Percentiles rank a stretch among this genome's conserved stretches.
Conservation (phyloP, 768 basidiomycete species). For the Boletus barrowsii region DNA sequence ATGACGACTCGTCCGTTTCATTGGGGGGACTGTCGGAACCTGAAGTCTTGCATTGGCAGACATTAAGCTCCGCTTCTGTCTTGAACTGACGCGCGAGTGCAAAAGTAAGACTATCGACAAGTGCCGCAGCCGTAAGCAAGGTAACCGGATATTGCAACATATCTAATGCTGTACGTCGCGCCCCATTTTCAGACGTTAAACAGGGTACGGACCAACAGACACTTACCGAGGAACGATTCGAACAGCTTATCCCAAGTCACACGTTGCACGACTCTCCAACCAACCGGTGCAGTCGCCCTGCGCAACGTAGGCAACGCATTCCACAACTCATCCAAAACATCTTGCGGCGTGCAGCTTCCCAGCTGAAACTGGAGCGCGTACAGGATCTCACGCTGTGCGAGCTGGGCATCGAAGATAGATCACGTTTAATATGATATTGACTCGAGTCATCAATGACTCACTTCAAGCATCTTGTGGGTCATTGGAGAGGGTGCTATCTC, state of each 20-base stretch:
- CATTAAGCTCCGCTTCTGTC: conserved; percentile 20
- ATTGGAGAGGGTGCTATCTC: conserved; percentile 46
- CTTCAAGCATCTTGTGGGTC: conserved; percentile 53
- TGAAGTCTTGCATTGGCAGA: conserved; percentile 4
- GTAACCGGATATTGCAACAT: conserved; percentile 51
- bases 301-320: conserved; percentile 51
- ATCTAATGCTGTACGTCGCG: conserved; percentile 43
- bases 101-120: conserved; percentile 44
- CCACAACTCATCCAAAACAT: conserved; percentile 58
- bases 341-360: conserved; percentile 50
- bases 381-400: conserved; percentile 56
- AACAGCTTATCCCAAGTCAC: conserved; percentile 53
- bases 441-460: conserved; percentile 14
- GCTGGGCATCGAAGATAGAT: conserved; percentile 30
- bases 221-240: conserved; percentile 38
- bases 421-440: not conserved
- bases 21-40: not conserved
- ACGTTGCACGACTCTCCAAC: conserved; percentile 46
- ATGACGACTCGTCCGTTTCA: conserved; percentile 4
- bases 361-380: conserved; percentile 45
- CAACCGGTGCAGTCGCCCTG: conserved; percentile 32
- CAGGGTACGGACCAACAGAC: not conserved
- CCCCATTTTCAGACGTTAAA: not conserved
- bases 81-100: conserved; percentile 39
- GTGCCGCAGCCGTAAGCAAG: conserved; percentile 49